Percentiles rank a stretch among this genome's conserved stretches.
Evolutionary conservation across 2,329 filamentous ascomycete genomes (phyloP).

Genomic region (Pseudocercospora vitis): DNA sequence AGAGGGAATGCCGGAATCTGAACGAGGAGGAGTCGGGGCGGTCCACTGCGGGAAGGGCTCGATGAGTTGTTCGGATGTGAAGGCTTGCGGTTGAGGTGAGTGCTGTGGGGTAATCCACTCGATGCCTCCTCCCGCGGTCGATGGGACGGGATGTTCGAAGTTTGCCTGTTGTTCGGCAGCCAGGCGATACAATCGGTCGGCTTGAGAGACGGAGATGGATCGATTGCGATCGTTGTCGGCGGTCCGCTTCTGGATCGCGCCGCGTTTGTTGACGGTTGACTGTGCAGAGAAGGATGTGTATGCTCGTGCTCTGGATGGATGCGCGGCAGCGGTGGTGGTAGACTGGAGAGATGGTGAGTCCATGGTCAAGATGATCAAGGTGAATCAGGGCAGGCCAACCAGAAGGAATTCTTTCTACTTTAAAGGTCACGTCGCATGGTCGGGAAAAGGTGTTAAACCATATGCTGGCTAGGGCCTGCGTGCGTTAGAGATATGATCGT

Average conservation of each 20-base stretch:
- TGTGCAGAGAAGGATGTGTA: slow-evolving; percentile 31
- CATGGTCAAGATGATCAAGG: slow-evolving; percentile 30
- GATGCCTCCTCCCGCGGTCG: slow-evolving; percentile 20
- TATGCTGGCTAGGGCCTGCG: slow-evolving; percentile 28
- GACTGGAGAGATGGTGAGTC: slow-evolving; percentile 38
- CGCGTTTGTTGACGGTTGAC: slow-evolving; percentile 29
- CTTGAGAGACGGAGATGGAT: slow-evolving; percentile 34
- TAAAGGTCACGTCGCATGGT: slow-evolving; percentile 20
- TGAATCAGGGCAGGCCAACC: slow-evolving; percentile 27
- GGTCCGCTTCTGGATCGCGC: slow-evolving; percentile 34
- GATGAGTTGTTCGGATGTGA: slow-evolving; percentile 28
- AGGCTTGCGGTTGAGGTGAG: slow-evolving; percentile 35
- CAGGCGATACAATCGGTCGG: slow-evolving; percentile 34
- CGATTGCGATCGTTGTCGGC: slow-evolving; percentile 28
- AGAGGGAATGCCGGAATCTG: slow-evolving; percentile 36
- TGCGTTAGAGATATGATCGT: slow-evolving; percentile 28
- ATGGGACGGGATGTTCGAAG: slow-evolving; percentile 17
- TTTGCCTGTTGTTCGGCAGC: slow-evolving; percentile 29
- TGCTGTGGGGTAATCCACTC: slow-evolving; percentile 37
- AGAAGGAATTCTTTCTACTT: slow-evolving; percentile 22
- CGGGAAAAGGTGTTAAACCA: slow-evolving; percentile 18
- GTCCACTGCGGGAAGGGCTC: slow-evolving; percentile 36
- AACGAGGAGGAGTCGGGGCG: slow-evolving; percentile 37
- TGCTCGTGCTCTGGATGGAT: slow-evolving; percentile 26
- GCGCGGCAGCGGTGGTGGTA: slow-evolving; percentile 18